phyloP scores from a whole-genome alignment of 345 rosid species.

The Microcos paniculata region DNA sequence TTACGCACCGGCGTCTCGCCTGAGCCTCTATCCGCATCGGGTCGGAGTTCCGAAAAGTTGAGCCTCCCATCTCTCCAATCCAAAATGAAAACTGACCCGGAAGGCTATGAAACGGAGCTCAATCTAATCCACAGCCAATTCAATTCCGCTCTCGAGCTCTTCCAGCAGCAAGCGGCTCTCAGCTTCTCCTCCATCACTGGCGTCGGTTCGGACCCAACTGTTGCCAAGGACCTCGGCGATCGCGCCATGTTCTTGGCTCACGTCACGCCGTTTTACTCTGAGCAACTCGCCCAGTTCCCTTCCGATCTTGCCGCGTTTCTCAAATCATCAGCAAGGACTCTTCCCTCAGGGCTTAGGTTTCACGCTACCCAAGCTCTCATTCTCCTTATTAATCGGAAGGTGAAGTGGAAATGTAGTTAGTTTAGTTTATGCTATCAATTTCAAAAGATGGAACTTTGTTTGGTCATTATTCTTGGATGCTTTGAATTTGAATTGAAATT shows the following conservation, averaged over 20 bases:
- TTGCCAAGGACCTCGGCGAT: conserved; percentile 83
- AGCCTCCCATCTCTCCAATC: conserved; percentile 69
- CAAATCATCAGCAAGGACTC: conserved; percentile 50
- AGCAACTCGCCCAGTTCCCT: conserved; percentile 63
- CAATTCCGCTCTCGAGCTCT: conserved; percentile 75
- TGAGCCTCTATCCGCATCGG: conserved; percentile 69
- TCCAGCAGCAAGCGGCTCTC: conserved; percentile 71
- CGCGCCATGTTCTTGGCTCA: conserved; percentile 79
- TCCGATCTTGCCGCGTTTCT: conserved; percentile 70
- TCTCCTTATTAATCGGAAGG: conserved; percentile 74
- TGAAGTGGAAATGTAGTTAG: conserved; percentile 9
- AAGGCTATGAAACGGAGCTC: conserved; percentile 80
- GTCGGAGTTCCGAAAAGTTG: conserved; percentile 74
- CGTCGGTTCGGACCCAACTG: conserved; percentile 55
- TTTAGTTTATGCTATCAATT: background rate
- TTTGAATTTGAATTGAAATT: conserved; percentile 15
- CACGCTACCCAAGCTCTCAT: conserved; percentile 72
- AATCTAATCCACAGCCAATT: conserved; percentile 66
- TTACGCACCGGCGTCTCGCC: conserved; percentile 24
- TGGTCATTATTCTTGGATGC: background rate
- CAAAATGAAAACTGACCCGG: conserved; percentile 86
- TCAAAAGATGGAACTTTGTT: background rate
- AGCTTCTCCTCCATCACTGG: conserved; percentile 69
- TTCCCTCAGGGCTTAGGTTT: conserved; percentile 81
- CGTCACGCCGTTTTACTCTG: conserved; percentile 75